Conservation (phyloP, 108 stramenopile species). For the Nitzschia sp. region DNA sequence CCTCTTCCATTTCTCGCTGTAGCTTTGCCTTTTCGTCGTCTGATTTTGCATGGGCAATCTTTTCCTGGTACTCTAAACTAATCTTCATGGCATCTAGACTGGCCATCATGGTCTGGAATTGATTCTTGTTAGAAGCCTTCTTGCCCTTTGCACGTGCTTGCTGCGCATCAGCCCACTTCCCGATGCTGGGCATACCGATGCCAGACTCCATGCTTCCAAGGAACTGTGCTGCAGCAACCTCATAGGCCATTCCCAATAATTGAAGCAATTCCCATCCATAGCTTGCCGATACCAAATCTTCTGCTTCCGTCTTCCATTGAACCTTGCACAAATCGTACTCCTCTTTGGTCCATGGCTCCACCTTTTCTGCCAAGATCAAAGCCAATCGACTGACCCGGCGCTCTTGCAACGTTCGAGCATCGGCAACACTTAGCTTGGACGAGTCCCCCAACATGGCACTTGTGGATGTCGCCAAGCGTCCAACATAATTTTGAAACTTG, state of each 20-base stretch:
- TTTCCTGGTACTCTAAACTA: conserved; percentile 49
- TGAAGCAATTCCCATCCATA: conserved; percentile 69
- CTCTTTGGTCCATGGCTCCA: conserved; percentile 49
- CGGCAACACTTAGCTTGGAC: conserved; percentile 43
- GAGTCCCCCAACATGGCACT: conserved; percentile 67
- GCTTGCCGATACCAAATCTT: conserved; percentile 48
- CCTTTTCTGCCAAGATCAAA: conserved; percentile 56
- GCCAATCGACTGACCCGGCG: conserved; percentile 68
- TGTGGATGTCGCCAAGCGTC: conserved; percentile 67
- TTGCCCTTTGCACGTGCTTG: conserved; percentile 45
- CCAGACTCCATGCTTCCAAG: conserved; percentile 71
- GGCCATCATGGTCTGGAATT: conserved; percentile 47
- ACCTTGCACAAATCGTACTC: conserved; percentile 53
- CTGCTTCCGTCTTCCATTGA: conserved; percentile 53
- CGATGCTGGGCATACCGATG: conserved; percentile 70
- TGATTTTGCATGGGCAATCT: conserved; percentile 52
- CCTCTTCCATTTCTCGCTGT: conserved; percentile 50
- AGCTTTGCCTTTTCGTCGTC: conserved; percentile 56
- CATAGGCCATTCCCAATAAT: conserved; percentile 64
- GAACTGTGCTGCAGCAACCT: conserved; percentile 61
- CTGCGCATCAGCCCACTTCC: conserved; percentile 65
- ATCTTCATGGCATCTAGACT: conserved; percentile 53
- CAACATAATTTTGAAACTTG: conserved; percentile 70
- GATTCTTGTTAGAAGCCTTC: conserved; percentile 39
- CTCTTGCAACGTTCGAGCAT: conserved; percentile 58